phyloP scores from a whole-genome alignment of 2,329 filamentous ascomycete species.

The Penicillium crustosum region DNA sequence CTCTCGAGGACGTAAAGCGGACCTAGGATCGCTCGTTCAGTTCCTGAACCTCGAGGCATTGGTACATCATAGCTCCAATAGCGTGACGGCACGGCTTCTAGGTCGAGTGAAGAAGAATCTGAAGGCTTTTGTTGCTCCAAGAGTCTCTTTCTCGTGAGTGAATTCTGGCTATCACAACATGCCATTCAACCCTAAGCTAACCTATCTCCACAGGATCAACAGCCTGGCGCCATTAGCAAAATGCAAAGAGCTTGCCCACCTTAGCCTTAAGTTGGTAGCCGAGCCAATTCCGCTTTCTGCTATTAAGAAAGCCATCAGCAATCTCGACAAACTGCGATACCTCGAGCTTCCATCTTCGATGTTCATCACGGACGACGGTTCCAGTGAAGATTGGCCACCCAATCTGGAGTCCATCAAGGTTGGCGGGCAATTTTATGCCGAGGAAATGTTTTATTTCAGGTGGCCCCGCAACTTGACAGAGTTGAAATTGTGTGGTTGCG shows the following conservation, averaged over 20 bases:
- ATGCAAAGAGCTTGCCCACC: constrained; percentile 49
- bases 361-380: constrained; percentile 3
- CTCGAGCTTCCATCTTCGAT: constrained; percentile 44
- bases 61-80: constrained; percentile 60
- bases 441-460: constrained; percentile 6
- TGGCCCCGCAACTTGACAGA: constrained; percentile 6
- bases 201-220: constrained; percentile 42
- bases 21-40: constrained; percentile 52
- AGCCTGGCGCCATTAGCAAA: constrained; percentile 59
- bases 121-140: constrained; percentile 58
- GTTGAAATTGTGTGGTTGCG: neutral
- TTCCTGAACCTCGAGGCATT: constrained; percentile 55
- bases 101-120: constrained; percentile 54
- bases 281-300: constrained; percentile 51
- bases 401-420: constrained; percentile 2
- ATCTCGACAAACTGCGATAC: constrained; percentile 45
- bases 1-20: constrained; percentile 47
- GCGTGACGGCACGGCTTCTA: constrained; percentile 57
- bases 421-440: constrained; percentile 3
- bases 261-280: constrained; percentile 56
- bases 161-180: neutral
- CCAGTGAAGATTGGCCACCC: constrained; percentile 8
- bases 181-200: neutral
- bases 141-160: constrained; percentile 56
- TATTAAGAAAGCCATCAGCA: constrained; percentile 53